These are phyloP conservation scores for Trametes cinnabarina DNA, from an alignment of 768 basidiomycete genomes.

Conservation along the genomic window DNA sequence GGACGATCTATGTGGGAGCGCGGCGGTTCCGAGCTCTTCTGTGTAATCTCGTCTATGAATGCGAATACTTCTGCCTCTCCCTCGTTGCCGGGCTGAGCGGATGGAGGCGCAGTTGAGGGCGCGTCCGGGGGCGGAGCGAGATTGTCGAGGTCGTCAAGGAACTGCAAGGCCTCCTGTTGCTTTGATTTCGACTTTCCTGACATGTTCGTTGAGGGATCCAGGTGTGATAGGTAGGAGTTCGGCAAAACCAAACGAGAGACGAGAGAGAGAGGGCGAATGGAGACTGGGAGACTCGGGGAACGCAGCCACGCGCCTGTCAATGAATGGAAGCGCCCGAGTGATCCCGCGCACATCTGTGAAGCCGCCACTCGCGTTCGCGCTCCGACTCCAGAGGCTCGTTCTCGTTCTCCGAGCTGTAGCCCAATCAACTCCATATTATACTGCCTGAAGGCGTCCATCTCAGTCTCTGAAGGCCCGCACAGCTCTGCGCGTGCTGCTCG, in stretches of 20 bases:
- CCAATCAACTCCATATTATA: no score
- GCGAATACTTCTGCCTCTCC: slow-evolving; percentile 84
- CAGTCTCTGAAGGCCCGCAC: no score
- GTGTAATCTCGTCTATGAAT: slow-evolving; percentile 92
- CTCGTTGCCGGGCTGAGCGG: slow-evolving; percentile 30
- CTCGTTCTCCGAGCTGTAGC: no score
- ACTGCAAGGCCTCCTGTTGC: slow-evolving; percentile 84
- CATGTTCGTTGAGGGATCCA: slow-evolving; percentile 27
- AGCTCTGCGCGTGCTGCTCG: no score
- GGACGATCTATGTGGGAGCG: slow-evolving; percentile 59
- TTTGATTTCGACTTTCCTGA: slow-evolving; percentile 64
- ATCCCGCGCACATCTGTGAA: not conserved
- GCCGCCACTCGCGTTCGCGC: no score
- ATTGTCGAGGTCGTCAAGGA: slow-evolving; percentile 93
- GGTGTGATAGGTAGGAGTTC: not conserved
- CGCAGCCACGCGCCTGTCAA: no score
- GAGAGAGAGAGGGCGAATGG: no score
- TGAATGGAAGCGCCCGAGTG: not conserved
- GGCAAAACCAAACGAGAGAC: not conserved
- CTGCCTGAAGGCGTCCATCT: no score
- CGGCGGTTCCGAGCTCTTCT: slow-evolving; percentile 81
- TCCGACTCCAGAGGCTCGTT: no score
- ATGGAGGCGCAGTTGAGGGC: slow-evolving; percentile 27
- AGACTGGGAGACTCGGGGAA: no score
- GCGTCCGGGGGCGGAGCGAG: slow-evolving; percentile 36